Base-by-base conservation (phyloP, 2,329 filamentous ascomycete genomes). In the Penicillium sp. region DNA sequence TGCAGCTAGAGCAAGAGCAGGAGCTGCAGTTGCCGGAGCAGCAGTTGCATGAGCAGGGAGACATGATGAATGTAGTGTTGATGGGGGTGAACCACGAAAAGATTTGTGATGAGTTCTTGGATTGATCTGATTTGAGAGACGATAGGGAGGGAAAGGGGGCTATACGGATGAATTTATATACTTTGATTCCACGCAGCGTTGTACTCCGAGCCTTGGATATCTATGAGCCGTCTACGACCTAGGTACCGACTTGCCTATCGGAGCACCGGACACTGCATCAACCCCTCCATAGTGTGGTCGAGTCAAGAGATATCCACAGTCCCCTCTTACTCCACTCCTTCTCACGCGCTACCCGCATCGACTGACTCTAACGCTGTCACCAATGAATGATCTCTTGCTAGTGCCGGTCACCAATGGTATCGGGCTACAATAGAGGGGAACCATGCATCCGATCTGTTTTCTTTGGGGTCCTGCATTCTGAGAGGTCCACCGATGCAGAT, bases 31-130 rank as follows among this genome's bases (percentile, higher is more conserved):
- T 56, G 70, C 59, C 59, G 38, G 52, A 53, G 57, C 71, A 74
- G 69, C 68, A 69, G 69, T 67, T 71, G 70, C 73, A 75, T 45
- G 52, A 45, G 66, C 71, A 74, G 66, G 72, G 71, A 69, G 63
- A 64, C 72, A 74, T 75, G 49, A 58, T 72, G 66, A 59, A 59
- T 59, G 60, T 47, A 47, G 50, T 52, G 38, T 52, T 43, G 47
- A 47, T 26, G 43, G 56, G 53, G 53, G 49, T 45, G 41, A 52
- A 56, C 53, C 54, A 47, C 57, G 51, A 51, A 52, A 57, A 45
- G 34, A 48, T 12, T 28, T 23, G 23, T 49, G n/a, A 41, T 28
- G 33, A 33, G 43, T 42, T 18, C 29, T 34, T 18, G 31, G 16
- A 42, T 52, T 8, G 38, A 47, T 47, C 51, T 21, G 10, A 3